Percentiles rank a stretch among this genome's conserved stretches.
Evolutionary conservation across 768 basidiomycete species (phyloP).

Genomic region (Tephrocybe rancida): DNA sequence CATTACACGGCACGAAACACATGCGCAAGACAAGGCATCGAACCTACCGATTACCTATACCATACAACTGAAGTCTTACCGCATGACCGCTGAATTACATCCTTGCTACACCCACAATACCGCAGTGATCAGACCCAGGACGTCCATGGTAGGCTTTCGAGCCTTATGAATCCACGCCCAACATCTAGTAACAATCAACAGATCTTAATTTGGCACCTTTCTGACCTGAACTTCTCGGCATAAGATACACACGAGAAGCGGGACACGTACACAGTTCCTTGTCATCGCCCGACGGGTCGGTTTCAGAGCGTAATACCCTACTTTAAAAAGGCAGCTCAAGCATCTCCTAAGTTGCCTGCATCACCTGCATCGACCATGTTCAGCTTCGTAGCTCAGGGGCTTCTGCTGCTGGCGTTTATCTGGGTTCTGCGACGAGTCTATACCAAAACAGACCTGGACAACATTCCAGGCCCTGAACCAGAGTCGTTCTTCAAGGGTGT

Average conservation of each 20-base stretch:
- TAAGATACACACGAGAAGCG: background rate
- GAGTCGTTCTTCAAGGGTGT: constrained; percentile 32
- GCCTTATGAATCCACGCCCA: no score
- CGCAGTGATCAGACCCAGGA: no score
- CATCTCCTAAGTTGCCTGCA: background rate
- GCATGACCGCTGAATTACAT: no score
- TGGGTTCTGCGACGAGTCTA: constrained; percentile 20
- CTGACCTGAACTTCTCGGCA: background rate
- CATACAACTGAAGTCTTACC: no score
- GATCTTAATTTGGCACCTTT: no score
- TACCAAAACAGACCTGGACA: constrained; percentile 28
- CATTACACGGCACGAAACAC: no score
- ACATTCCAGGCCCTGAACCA: constrained; percentile 36
- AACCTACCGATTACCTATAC: no score
- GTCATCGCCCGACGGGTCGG: constrained; percentile 4
- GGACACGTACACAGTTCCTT: constrained; percentile 5
- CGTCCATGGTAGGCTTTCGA: no score
- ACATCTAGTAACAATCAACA: no score
- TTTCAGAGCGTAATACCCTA: background rate
- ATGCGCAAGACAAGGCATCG: no score
- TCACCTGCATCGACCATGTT: background rate
- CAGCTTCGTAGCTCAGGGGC: background rate
- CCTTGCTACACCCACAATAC: no score
- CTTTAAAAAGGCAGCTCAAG: background rate
- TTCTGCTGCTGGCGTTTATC: constrained; percentile 12